Conservation (phyloP, 1,284 basidiomycete genomes). For the Microbotryum intermedium region DNA sequence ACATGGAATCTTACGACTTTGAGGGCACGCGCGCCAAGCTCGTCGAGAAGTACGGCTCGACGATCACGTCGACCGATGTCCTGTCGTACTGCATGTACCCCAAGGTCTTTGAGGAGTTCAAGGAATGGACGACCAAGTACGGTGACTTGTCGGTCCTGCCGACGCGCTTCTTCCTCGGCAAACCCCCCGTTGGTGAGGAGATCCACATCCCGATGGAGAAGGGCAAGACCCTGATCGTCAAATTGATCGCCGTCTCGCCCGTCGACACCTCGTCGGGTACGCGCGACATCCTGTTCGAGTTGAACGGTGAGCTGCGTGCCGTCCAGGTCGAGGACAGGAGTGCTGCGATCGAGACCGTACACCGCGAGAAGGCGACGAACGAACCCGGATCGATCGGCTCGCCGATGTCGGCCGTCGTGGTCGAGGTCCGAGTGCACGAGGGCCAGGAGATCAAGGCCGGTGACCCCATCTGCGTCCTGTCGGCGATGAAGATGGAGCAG, state of each 20-base stretch:
- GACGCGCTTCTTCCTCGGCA: conserved; percentile 93
- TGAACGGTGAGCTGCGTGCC: conserved; percentile 86
- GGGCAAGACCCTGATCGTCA: conserved; percentile 94
- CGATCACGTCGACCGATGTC: conserved; percentile 87
- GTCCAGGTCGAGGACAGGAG: conserved; percentile 91
- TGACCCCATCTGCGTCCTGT: conserved; percentile 68
- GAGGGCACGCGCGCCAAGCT: conserved; percentile 84
- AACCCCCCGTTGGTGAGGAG: conserved; percentile 85
- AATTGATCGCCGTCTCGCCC: conserved; percentile 88
- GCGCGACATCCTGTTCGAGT: conserved; percentile 95
- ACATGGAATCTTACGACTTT: conserved; percentile 82
- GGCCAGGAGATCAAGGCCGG: conserved; percentile 96
- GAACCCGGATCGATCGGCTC: conserved; percentile 87
- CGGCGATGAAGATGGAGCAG: conserved; percentile 97
- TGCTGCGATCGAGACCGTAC: conserved; percentile 87
- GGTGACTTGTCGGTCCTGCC: conserved; percentile 93
- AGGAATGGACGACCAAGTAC: conserved; percentile 86
- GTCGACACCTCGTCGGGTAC: conserved; percentile 84
- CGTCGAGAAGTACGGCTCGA: conserved; percentile 85
- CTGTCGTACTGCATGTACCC: conserved; percentile 95
- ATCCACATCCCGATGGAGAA: conserved; percentile 95
- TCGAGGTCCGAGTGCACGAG: conserved; percentile 95
- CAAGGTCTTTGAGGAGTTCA: conserved; percentile 95
- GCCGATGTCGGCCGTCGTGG: conserved; percentile 75
- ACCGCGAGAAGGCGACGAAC: conserved; percentile 82